Evolutionary conservation across 306 rosid genomes (phyloP).

Genomic region (Carpinus viminea): DNA sequence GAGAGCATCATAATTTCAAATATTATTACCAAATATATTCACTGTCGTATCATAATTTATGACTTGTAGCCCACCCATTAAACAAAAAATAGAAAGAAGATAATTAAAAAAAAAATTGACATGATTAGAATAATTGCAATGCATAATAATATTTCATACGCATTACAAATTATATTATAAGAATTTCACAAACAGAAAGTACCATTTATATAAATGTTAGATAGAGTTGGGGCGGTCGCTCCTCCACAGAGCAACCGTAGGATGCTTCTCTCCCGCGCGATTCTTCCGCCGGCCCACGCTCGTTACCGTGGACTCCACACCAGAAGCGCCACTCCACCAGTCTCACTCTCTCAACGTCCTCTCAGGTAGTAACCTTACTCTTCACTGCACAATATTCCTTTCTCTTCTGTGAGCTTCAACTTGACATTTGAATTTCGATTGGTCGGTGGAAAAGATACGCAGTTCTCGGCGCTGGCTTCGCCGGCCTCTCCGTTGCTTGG

Average conservation of each 20-base stretch:
- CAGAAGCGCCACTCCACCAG: conserved; percentile 6
- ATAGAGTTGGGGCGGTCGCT: too few species aligned
- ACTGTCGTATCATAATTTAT: too few species aligned
- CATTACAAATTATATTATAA: too few species aligned
- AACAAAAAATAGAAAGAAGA: too few species aligned
- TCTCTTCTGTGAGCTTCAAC: neutral
- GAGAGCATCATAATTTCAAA: too few species aligned
- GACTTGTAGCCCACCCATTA: too few species aligned
- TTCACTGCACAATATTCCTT: neutral
- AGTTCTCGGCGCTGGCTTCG: conserved; percentile 97
- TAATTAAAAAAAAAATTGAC: too few species aligned
- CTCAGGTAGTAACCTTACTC: conserved; percentile 45
- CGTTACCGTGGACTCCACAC: conserved; percentile 9
- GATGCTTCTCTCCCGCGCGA: conserved; percentile 9
- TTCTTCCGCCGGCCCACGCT: neutral
- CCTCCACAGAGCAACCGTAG: conserved; percentile 1
- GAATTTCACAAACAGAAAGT: too few species aligned
- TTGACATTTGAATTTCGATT: neutral
- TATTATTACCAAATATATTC: too few species aligned
- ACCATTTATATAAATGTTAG: too few species aligned
- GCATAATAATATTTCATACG: too few species aligned
- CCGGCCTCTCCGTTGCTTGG: conserved; percentile 88
- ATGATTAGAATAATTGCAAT: too few species aligned
- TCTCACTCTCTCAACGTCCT: conserved; percentile 46
- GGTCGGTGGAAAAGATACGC: conserved; percentile 50